Evolutionary conservation across 768 basidiomycete genomes (phyloP), one percentile per base, ranked within the genome.

Genomic region (Agrocybe praecox): DNA sequence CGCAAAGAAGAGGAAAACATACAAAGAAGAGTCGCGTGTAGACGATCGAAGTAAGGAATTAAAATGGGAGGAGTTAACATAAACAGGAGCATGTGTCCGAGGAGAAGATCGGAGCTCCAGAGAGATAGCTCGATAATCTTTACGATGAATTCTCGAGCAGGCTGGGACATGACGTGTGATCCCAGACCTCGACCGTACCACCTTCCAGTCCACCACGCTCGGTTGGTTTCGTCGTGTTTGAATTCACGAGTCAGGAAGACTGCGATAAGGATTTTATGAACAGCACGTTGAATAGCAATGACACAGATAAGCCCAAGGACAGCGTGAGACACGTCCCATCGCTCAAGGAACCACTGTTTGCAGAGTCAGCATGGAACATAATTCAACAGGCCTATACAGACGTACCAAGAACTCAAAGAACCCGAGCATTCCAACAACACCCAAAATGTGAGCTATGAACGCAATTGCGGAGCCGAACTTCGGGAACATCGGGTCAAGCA

Each of bases 151-250:
- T 98, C 97, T 69, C 97, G 90, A 24, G 91, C 94, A 50, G 96
- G 96, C 70, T 98, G 97, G n/a, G 94, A 95, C 86, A 96, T 92
- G 43, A 89, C 94, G 69, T 94, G 89, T 5, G 84, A 67, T 43
- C 96, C 96, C 22, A 99, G 82, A 4, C 94, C 94, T 49, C 95
- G 88, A 43, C 96, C 96, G 71, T 95, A 96, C 97, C 97, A 98
- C 68, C 88, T 81, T 46, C 95, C 96, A 29, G 96, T 96, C 97
- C 97, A 99, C 96, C 96, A 99, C 7, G 96, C 96, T 23, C 94
- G 83, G 76, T 98, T 98, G 33, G 94, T 96, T 74, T 98, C 96
- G 70, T 99, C 97, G 70, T 98, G 95, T 77, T 99, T 99, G 84
- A 97, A 97, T 74, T 99, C 97, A 60, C 97, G 90, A 40, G 95